phyloP scores from a whole-genome alignment of 257 asterid species.

The Solanum pinnatisectum region DNA sequence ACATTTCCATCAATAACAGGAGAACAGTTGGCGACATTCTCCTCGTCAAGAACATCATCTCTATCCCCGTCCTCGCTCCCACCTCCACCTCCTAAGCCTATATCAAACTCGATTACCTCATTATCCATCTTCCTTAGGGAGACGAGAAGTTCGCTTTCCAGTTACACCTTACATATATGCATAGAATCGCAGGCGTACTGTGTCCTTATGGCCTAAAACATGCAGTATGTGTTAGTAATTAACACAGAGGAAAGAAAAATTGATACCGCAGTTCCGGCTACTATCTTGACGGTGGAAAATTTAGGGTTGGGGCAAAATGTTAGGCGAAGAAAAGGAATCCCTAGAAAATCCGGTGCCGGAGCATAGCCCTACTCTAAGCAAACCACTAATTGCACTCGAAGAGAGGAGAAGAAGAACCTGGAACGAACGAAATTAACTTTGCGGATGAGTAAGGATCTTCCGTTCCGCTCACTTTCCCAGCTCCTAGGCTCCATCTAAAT shows the following conservation, averaged over 20 bases:
- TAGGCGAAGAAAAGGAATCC: neutral
- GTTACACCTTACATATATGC: neutral
- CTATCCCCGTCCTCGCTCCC: constrained; percentile 22
- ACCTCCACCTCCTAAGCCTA: constrained; percentile 55
- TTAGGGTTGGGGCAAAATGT: neutral
- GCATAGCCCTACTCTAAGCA: neutral
- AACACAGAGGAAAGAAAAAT: neutral
- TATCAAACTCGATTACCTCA: constrained; percentile 65
- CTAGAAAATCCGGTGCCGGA: neutral
- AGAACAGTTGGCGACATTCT: neutral
- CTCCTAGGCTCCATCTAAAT: neutral
- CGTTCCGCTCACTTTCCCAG: neutral
- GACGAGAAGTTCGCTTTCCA: neutral
- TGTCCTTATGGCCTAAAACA: neutral
- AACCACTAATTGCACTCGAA: neutral
- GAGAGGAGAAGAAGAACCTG: neutral
- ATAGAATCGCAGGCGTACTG: neutral
- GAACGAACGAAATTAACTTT: neutral
- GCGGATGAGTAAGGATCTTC: neutral
- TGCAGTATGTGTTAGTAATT: neutral
- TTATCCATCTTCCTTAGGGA: constrained; percentile 43
- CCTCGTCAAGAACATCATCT: constrained; percentile 10
- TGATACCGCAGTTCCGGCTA: neutral
- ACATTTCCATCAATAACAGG: neutral
- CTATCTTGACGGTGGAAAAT: neutral